Evolutionary conservation across 129 eudicot species (phyloP), one percentile per base, ranked within the genome.

Genomic region (Tagetes patula): DNA sequence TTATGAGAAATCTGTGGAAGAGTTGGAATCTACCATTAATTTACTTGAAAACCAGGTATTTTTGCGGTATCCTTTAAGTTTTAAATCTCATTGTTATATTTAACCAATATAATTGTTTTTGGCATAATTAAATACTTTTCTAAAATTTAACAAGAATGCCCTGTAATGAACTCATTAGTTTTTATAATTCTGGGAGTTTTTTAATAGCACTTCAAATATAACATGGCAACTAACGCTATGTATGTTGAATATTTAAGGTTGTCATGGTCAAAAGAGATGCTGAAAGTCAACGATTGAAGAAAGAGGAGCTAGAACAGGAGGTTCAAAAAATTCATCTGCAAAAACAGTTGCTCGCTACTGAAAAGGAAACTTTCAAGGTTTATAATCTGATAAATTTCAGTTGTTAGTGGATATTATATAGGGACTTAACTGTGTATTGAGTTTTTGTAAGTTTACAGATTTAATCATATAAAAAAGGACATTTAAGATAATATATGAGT

Each of bases 311-410:
- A 52, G 91, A 92, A 82, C 20, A 82, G 50, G 89, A 92, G 78
- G 95, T 92, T 81, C 86, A 78, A 67, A 79, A 80, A 79, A 70
- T 83, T 63, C 87, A 77, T 6, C 86, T 77, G 73, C 86, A 56
- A 52, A 82, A 89, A 4, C 75, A 72, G 50, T 72, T 84, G 27
- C 79, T 87, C 38, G 20, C 77, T 42, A 77, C 87, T 6, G 91
- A 90, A 81, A 87, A 87, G 58, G 87, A 86, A 63, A 82, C 79
- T 68, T 69, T 90, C 12, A 94, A 86, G 98, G 98, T 93, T 39
- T 41, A 59, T 45, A 67, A 30, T 56, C 12, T 56, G 63, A 30
- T 30, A 56, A 30, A 30, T 3, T 30, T 31, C 8, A 5, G 63
- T 8, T 56, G n/a, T 30, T 12, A 36, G 8, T 12, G n/a, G 67